Evolutionary conservation across 768 basidiomycete species (phyloP), one percentile per base, ranked within the genome.

Genomic region (Serendipita indica): DNA sequence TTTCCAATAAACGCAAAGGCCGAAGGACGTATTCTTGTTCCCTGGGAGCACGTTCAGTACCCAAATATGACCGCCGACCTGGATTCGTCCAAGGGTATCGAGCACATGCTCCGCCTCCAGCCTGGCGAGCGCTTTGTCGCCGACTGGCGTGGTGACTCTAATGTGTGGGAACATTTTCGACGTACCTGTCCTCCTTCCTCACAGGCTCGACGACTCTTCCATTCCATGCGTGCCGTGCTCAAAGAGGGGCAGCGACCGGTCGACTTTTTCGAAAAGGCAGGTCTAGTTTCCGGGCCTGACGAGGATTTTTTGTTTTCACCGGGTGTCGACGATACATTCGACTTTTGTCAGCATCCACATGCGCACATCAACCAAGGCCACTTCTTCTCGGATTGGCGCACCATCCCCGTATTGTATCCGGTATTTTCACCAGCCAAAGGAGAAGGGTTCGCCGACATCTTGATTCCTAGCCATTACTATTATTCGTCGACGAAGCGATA

Each of bases 301-400:
- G 69, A 72, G 14, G 81, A 85, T 60, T 85, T 91, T 65, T 64
- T 68, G 0, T 97, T 98, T 68, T 73, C 74, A 12, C 63, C 71
- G 28, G 70, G 70, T 1, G 81, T 83, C 7, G 81, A 87, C n/a
- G 74, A 80, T 57, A 73, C 74, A 3, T 76, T 80, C 62, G 82
- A 93, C 66, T 92, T 86, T 67, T 99, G 96, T 70, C 66, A 72
- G 32, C 73, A 80, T 33, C 91, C 94, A 0, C 85, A 88, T 72
- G 83, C 86, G 18, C 91, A 85, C 63, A 83, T 86, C 66, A 77
- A 78, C 28, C 96, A 98, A 67, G 92, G 93, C 10, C 92, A 91
- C 70, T 97, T 96, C 71, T 98, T 96, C 78, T 89, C 89, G 16
- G 94, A 99, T 70, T 96, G 90, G 88, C 76, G 93, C 20, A 86